These are phyloP conservation scores for Micractinium conductrix DNA, from an alignment of 139 green algal species.

Conservation along the genomic window DNA sequence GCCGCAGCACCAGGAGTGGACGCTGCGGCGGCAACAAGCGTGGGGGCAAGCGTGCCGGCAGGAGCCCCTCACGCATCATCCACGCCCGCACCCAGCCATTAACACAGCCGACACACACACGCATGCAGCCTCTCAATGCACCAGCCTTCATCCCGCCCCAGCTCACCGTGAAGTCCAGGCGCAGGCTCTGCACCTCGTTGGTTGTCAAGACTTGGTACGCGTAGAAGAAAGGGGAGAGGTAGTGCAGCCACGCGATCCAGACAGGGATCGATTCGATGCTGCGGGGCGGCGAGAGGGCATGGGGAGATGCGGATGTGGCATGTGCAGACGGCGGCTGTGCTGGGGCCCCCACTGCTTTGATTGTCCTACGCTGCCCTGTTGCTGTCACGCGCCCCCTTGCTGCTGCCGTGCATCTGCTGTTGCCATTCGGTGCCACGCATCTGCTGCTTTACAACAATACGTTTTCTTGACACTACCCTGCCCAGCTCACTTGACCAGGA, in stretches of 20 bases:
- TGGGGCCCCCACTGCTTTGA: not conserved
- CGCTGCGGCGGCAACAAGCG: not conserved
- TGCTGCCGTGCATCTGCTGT: not conserved
- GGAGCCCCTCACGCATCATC: no score
- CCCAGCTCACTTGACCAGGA: constrained; percentile 39
- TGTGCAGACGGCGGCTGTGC: not conserved
- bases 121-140: no score
- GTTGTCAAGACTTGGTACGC: constrained; percentile 28
- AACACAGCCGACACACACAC: no score
- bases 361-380: not conserved
- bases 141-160: not conserved
- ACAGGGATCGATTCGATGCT: constrained; percentile 23
- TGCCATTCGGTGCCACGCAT: not conserved
- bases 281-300: not conserved
- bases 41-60: not conserved
- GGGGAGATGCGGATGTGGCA: not conserved
- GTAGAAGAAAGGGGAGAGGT: constrained; percentile 59
- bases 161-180: constrained; percentile 45
- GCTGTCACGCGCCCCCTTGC: no score
- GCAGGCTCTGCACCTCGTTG: constrained; percentile 60
- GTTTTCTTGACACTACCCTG: no score
- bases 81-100: not conserved
- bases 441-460: not conserved
- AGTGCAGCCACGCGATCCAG: constrained; percentile 71
- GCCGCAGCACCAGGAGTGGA: not conserved